These are phyloP conservation scores for Diaporthe citri DNA, from an alignment of 2,329 filamentous ascomycete genomes.

Conservation along the genomic window DNA sequence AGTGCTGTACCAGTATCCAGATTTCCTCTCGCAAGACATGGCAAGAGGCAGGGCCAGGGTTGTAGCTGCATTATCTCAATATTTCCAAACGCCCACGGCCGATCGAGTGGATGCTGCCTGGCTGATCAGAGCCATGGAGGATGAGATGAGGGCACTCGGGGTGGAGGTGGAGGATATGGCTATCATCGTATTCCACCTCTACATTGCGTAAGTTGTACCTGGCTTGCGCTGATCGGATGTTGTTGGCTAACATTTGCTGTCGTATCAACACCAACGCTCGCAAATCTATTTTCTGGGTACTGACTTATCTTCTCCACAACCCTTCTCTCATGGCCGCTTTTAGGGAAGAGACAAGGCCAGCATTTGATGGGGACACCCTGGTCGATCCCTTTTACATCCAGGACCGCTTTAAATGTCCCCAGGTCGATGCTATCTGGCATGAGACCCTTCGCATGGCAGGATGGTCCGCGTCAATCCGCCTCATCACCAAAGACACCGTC, in stretches of 20 bases:
- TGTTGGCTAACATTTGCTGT: neutral
- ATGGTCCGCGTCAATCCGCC: slow-evolving; percentile 45
- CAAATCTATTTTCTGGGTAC: slow-evolving; percentile 47
- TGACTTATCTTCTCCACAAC: slow-evolving; percentile 43
- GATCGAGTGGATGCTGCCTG: slow-evolving; percentile 39
- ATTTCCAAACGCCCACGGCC: slow-evolving; percentile 40
- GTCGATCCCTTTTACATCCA: slow-evolving; percentile 50
- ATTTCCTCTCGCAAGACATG: slow-evolving; percentile 43
- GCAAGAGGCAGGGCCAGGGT: slow-evolving; percentile 32
- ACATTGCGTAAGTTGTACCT: slow-evolving; percentile 35
- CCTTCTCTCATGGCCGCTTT: slow-evolving; percentile 40
- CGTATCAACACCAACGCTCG: slow-evolving; percentile 48
- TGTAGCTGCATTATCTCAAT: slow-evolving; percentile 37
- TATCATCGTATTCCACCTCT: slow-evolving; percentile 41
- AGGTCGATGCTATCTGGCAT: slow-evolving; percentile 45
- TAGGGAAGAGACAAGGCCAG: slow-evolving; percentile 43
- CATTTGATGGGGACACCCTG: slow-evolving; percentile 46
- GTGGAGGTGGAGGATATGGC: slow-evolving; percentile 42
- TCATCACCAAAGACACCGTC: slow-evolving; percentile 42
- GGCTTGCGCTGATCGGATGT: neutral
- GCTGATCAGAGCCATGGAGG: slow-evolving; percentile 44
- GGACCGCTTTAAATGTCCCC: slow-evolving; percentile 44
- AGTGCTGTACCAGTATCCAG: slow-evolving; percentile 47
- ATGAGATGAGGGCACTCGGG: slow-evolving; percentile 42
- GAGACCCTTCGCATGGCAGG: slow-evolving; percentile 45